phyloP scores from a whole-genome alignment of 345 rosid species.

The Hypericum perforatum region DNA sequence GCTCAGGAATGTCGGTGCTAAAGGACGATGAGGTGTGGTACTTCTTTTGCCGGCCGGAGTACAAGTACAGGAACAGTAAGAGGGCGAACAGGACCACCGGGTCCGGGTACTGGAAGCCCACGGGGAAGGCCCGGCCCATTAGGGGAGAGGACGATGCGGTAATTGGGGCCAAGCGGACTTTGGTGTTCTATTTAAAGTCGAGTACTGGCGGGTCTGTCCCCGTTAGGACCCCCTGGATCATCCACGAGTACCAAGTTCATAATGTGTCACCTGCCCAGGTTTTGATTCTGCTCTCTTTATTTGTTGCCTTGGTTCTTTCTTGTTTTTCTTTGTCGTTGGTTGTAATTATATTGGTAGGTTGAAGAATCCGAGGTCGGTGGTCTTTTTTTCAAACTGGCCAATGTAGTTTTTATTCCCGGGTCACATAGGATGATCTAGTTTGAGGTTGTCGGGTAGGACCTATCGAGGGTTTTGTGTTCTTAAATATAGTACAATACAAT shows the following conservation, averaged over 20 bases:
- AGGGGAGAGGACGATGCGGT: constrained; percentile 7
- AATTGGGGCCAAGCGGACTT: constrained; percentile 34
- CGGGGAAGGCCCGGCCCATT: constrained; percentile 16
- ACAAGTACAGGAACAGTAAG: constrained; percentile 9
- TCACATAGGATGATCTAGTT: no score
- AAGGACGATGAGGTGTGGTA: constrained; percentile 26
- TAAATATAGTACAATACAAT: no score
- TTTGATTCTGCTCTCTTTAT: not conserved
- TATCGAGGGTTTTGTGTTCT: no score
- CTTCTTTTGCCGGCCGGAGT: no score
- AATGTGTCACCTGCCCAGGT: constrained; percentile 4
- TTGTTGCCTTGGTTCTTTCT: not conserved
- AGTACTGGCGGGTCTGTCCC: not conserved
- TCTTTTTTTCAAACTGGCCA: no score
- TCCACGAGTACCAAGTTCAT: constrained; percentile 14
- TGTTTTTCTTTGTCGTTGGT: no score
- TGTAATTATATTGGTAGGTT: no score
- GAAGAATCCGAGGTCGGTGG: no score
- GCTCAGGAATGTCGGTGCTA: not conserved
- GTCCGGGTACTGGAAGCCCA: no score
- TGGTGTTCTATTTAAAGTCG: constrained; percentile 24
- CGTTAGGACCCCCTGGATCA: constrained; percentile 15
- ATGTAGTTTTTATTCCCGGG: no score
- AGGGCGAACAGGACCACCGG: no score
- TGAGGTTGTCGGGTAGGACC: no score